These are phyloP conservation scores for Serpula lacrymans DNA, from an alignment of 768 basidiomycete species.

Conservation along the genomic window DNA sequence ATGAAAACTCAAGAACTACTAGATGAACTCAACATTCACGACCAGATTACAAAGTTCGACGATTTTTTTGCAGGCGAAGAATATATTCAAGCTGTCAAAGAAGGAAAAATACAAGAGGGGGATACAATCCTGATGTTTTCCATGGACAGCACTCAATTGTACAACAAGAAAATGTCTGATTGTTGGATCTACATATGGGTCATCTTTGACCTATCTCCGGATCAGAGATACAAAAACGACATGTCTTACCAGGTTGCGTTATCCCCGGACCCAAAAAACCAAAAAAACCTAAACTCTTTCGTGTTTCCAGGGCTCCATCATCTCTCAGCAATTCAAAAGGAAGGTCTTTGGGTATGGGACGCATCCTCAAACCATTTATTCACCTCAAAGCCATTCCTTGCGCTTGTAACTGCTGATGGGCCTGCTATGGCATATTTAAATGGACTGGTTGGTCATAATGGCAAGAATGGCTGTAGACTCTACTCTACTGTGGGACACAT, in stretches of 20 bases:
- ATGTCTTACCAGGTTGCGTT: conserved; percentile 27
- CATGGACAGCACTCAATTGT: conserved; percentile 39
- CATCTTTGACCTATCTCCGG: conserved; percentile 24
- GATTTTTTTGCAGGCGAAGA: background rate
- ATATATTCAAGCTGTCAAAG: background rate
- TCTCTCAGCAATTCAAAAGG: conserved; percentile 25
- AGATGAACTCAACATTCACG: conserved; percentile 24
- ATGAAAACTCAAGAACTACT: conserved; percentile 23
- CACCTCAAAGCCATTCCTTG: no score
- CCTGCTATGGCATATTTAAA: no score
- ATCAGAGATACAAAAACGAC: conserved; percentile 28
- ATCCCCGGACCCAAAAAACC: conserved; percentile 33
- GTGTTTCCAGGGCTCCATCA: conserved; percentile 33
- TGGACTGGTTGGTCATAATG: no score
- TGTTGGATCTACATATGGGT: conserved; percentile 42
- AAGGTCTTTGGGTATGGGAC: no score
- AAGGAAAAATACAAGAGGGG: background rate
- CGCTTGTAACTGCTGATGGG: no score
- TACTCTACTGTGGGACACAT: conserved; percentile 45
- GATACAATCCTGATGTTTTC: conserved; percentile 34
- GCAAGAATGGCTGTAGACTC: no score
- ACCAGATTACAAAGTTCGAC: conserved; percentile 24
- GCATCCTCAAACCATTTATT: no score
- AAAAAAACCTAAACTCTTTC: conserved; percentile 30
- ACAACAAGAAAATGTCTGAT: conserved; percentile 35